phyloP scores from a whole-genome alignment of 108 stramenopile species.

The Skeletonema menzelii region DNA sequence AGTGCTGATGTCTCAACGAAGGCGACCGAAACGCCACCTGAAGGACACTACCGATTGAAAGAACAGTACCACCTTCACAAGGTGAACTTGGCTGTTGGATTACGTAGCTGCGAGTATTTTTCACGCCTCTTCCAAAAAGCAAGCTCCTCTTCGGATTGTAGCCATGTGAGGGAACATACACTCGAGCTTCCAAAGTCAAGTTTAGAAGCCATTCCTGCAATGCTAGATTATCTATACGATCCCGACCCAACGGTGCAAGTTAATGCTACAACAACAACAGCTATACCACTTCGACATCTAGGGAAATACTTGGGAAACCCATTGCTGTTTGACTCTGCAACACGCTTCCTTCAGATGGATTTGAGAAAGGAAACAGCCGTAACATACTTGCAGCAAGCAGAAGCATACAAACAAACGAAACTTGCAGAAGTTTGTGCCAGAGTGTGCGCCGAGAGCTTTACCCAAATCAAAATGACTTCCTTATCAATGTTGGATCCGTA shows the following conservation, averaged over 20 bases:
- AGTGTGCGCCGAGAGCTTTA: constrained; percentile 43
- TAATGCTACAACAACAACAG: constrained; percentile 32
- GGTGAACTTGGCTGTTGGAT: constrained; percentile 57
- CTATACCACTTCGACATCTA: constrained; percentile 35
- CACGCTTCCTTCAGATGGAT: constrained; percentile 38
- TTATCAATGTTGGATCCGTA: constrained; percentile 25
- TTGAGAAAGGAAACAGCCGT: constrained; percentile 29
- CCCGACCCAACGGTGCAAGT: constrained; percentile 16
- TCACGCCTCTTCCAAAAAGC: constrained; percentile 27
- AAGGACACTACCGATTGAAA: neutral
- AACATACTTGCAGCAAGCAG: constrained; percentile 31
- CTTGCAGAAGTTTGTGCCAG: constrained; percentile 29
- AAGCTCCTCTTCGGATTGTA: neutral
- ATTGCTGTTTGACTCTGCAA: constrained; percentile 33
- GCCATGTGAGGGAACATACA: constrained; percentile 10
- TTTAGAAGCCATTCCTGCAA: constrained; percentile 30
- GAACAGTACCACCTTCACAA: constrained; percentile 54
- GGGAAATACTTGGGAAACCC: constrained; percentile 33
- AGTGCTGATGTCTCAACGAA: neutral
- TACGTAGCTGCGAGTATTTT: constrained; percentile 57
- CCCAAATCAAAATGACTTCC: constrained; percentile 34
- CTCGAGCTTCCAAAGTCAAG: constrained; percentile 35
- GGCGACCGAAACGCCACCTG: neutral
- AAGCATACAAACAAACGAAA: constrained; percentile 38
- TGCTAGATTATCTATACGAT: constrained; percentile 40